These are phyloP conservation scores for Mucor saturninus DNA, from an alignment of 371 early-diverging fungal species.

Conservation along the genomic window DNA sequence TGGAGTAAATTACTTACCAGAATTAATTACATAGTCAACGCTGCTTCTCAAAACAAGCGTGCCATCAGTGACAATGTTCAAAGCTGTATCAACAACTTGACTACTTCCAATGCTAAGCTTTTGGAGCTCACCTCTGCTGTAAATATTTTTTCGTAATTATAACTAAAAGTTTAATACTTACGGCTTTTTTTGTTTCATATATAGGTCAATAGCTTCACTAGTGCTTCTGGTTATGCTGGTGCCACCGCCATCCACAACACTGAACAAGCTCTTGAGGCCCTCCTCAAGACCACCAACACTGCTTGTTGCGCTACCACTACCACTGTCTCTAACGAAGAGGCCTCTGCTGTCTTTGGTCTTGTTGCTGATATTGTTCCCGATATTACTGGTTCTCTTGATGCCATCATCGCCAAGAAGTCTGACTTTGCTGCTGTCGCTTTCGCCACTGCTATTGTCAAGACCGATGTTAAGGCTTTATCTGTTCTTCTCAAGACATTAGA, in stretches of 20 bases:
- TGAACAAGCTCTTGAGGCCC: constrained; percentile 16
- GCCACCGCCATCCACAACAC: constrained; percentile 17
- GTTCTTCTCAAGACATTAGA: constrained; percentile 11
- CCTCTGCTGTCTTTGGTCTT: constrained; percentile 19
- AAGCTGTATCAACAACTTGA: constrained; percentile 19
- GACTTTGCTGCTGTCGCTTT: constrained; percentile 15
- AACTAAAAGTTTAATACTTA: no score
- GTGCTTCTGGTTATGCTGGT: constrained; percentile 22
- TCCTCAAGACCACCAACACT: constrained; percentile 17
- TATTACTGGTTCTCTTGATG: constrained; percentile 11
- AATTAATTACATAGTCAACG: constrained; percentile 17
- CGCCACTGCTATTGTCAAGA: constrained; percentile 23
- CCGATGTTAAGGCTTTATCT: constrained; percentile 23
- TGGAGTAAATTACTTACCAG: background rate
- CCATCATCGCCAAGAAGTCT: constrained; percentile 24
- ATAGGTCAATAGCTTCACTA: constrained; percentile 21
- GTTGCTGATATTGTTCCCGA: constrained; percentile 17
- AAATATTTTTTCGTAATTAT: background rate
- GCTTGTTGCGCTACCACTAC: constrained; percentile 17
- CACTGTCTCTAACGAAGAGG: constrained; percentile 20
- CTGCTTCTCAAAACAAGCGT: constrained; percentile 26
- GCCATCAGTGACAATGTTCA: constrained; percentile 19
- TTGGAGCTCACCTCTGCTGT: constrained; percentile 13
- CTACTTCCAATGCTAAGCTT: constrained; percentile 19
- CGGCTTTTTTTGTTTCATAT: background rate